Percentiles rank a stretch among this genome's conserved stretches.
Conservation (phyloP, 768 basidiomycete genomes). For the Erythrobasidium yunnanense region DNA sequence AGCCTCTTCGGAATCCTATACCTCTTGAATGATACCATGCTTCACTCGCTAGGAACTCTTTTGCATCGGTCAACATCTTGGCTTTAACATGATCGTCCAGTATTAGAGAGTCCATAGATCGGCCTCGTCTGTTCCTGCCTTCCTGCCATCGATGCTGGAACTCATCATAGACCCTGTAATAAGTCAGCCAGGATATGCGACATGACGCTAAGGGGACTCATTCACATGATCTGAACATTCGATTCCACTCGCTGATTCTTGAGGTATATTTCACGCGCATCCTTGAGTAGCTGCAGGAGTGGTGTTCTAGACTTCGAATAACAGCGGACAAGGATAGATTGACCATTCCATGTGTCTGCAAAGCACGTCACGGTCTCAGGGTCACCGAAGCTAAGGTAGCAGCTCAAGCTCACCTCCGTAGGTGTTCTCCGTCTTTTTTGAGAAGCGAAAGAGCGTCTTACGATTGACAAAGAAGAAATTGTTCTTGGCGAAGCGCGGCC, state of each 20-base stretch:
- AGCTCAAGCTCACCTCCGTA: no score
- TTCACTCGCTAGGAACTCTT: background rate
- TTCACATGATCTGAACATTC: background rate
- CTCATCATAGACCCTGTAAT: no score
- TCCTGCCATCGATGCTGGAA: background rate
- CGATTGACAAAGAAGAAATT: background rate
- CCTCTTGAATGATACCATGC: conserved; percentile 6
- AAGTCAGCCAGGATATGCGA: no score
- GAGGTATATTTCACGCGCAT: background rate
- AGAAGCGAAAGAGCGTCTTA: background rate
- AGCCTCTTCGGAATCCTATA: background rate
- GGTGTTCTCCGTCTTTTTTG: background rate
- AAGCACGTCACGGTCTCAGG: no score
- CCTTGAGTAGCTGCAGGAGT: background rate
- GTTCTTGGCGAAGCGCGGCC: background rate
- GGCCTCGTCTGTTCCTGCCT: background rate
- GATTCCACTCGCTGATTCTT: background rate
- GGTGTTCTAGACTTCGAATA: background rate
- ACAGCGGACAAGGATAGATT: background rate
- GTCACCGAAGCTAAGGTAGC: no score
- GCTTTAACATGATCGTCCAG: background rate
- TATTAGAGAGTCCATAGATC: background rate
- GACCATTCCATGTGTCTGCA: background rate
- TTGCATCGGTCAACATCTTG: background rate
- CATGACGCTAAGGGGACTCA: no score